These are phyloP conservation scores for Pseudogymnoascus sp. DNA, from an alignment of 2,329 filamentous ascomycete genomes.

Conservation along the genomic window DNA sequence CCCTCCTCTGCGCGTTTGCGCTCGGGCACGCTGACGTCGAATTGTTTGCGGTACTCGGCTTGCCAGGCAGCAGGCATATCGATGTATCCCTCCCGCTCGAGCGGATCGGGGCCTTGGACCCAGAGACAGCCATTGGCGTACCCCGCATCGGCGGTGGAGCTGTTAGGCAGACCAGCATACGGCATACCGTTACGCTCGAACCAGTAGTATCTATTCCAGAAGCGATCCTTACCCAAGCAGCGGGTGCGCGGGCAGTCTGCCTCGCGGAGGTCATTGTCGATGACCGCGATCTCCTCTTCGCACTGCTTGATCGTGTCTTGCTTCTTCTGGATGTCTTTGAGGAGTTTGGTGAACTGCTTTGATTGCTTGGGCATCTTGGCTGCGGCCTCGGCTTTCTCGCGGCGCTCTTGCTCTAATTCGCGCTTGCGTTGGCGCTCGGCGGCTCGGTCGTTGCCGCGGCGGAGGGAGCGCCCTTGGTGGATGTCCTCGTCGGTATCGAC, in stretches of 20 bases:
- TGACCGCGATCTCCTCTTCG: conserved; percentile 74
- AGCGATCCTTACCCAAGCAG: conserved; percentile 85
- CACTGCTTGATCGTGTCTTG: conserved; percentile 70
- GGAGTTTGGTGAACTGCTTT: conserved; percentile 78
- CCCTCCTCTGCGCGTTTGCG: conserved; percentile 84
- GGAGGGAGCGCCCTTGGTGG: conserved; percentile 45
- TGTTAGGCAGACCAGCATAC: conserved; percentile 76
- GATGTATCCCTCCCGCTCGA: conserved; percentile 79
- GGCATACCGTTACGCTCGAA: conserved; percentile 99
- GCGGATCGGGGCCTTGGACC: conserved; percentile 89
- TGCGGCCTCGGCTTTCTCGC: conserved; percentile 48
- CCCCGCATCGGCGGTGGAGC: conserved; percentile 75
- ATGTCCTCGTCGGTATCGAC: conserved; percentile 64
- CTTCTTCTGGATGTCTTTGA: conserved; percentile 84
- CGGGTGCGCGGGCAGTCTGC: conserved; percentile 87
- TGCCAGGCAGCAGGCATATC: conserved; percentile 64
- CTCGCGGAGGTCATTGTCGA: conserved; percentile 89
- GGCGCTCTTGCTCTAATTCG: conserved; percentile 60
- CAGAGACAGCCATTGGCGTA: conserved; percentile 95
- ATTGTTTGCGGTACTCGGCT: conserved; percentile 66
- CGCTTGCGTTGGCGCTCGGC: conserved; percentile 69
- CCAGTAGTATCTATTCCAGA: conserved; percentile 99
- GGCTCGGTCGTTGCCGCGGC: conserved; percentile 57
- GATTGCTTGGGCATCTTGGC: conserved; percentile 64
- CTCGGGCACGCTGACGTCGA: conserved; percentile 75